Evolutionary conservation across 306 rosid genomes (phyloP).

Genomic region (Rosa multiflora): DNA sequence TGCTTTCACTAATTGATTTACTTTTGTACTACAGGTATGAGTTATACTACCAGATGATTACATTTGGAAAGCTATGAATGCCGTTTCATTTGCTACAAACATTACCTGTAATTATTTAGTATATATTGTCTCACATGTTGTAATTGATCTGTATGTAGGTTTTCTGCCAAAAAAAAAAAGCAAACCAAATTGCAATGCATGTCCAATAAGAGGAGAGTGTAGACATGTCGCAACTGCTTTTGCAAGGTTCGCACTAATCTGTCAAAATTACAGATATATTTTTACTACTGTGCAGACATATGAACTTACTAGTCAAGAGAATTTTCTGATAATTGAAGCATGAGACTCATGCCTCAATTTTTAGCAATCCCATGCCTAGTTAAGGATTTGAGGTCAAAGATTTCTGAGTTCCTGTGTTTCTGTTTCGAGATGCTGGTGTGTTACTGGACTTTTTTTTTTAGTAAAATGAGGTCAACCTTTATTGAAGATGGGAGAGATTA

Average conservation of each 20-base stretch:
- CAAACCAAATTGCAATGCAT: slow-evolving; percentile 94
- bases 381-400: too few species aligned
- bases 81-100: neutral
- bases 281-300: neutral
- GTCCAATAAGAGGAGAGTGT: slow-evolving; percentile 99
- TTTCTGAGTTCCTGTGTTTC: too few species aligned
- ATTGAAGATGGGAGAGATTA: too few species aligned
- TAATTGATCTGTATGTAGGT: slow-evolving; percentile 52
- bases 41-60: slow-evolving; percentile 93
- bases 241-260: slow-evolving; percentile 68
- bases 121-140: slow-evolving; percentile 9
- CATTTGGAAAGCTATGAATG: slow-evolving; percentile 80
- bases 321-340: neutral
- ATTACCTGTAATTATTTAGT: slow-evolving; percentile 2
- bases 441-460: too few species aligned
- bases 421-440: too few species aligned
- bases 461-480: too few species aligned
- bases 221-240: slow-evolving; percentile 97
- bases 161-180: slow-evolving; percentile 47
- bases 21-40: slow-evolving; percentile 64
- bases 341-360: too few species aligned
- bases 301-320: neutral
- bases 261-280: slow-evolving; percentile 12
- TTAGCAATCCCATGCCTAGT: neutral
- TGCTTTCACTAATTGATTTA: slow-evolving; percentile 31